Evolutionary conservation across 169 alveolate species (phyloP).

Genomic region (Eimeria brunetti): DNA sequence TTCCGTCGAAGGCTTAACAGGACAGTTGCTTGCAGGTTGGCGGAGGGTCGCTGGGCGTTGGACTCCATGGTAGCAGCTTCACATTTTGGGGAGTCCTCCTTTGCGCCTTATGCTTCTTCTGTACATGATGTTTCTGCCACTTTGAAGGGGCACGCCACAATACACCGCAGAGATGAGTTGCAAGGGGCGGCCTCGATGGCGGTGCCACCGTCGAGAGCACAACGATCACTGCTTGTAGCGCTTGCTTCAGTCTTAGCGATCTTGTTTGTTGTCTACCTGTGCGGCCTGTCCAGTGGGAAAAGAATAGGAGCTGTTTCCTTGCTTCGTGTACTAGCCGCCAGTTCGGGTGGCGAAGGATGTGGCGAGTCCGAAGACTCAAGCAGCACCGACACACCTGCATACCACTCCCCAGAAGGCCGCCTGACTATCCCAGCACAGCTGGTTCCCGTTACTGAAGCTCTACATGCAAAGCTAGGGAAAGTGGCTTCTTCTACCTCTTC

Average conservation of each 20-base stretch:
- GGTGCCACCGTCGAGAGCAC: background rate
- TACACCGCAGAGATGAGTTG: background rate
- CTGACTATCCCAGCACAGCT: background rate
- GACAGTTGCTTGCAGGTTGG: too few species aligned
- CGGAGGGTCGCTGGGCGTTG: too few species aligned
- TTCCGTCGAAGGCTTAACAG: too few species aligned
- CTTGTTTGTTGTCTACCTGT: background rate
- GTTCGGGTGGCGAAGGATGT: background rate
- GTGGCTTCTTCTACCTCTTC: too few species aligned
- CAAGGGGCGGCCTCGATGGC: background rate
- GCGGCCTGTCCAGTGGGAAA: background rate
- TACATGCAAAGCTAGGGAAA: too few species aligned
- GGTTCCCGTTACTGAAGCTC: too few species aligned
- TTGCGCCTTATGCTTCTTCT: too few species aligned
- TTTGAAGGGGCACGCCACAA: background rate
- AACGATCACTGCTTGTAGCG: background rate
- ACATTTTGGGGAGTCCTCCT: too few species aligned
- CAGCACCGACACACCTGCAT: background rate
- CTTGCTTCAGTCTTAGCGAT: background rate
- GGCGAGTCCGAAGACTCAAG: background rate
- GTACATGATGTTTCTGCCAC: too few species aligned
- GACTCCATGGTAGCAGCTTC: too few species aligned
- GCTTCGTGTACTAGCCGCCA: too few species aligned
- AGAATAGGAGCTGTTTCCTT: background rate
- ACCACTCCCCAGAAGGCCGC: background rate